Percentiles rank a stretch among this genome's conserved stretches.
Evolutionary conservation across 106 monocot species (phyloP).

Genomic region (Iris macrosiphon): DNA sequence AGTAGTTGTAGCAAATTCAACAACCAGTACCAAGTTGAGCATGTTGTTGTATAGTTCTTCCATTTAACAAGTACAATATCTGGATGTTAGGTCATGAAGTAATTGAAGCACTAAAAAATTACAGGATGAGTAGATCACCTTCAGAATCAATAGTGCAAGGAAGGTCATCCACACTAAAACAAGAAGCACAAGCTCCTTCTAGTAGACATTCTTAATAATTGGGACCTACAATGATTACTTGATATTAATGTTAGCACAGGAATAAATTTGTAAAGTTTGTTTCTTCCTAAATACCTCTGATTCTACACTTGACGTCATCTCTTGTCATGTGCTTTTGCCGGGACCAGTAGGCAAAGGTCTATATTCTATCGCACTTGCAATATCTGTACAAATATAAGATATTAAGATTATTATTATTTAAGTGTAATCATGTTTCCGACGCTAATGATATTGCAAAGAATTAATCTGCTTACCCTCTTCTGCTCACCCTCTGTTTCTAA

Average conservation of each 20-base stretch:
- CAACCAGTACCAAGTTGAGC: constrained; percentile 58
- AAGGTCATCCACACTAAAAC: constrained; percentile 65
- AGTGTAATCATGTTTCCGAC: too few species aligned
- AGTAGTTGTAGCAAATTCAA: constrained; percentile 51
- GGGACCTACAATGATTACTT: constrained; percentile 20
- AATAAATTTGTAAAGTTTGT: background rate
- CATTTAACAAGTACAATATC: background rate
- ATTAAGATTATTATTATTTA: too few species aligned
- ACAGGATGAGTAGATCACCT: constrained; percentile 20
- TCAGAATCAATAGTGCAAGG: constrained; percentile 42
- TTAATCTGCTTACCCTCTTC: too few species aligned
- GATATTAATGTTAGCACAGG: background rate
- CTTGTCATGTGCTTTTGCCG: constrained; percentile 9
- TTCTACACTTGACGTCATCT: constrained; percentile 12
- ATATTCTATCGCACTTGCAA: constrained; percentile 36
- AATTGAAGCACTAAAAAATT: too few species aligned
- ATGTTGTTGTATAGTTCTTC: constrained; percentile 50
- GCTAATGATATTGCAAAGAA: too few species aligned
- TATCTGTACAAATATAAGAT: background rate
- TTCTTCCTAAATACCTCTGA: constrained; percentile 24
- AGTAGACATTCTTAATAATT: constrained; percentile 42
- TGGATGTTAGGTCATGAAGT: background rate
- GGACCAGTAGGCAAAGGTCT: constrained; percentile 42
- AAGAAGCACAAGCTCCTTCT: constrained; percentile 75
- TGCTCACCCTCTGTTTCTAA: constrained; percentile 24